Evolutionary conservation across 768 basidiomycete species (phyloP).

Genomic region (Kwoniella botswanensis): DNA sequence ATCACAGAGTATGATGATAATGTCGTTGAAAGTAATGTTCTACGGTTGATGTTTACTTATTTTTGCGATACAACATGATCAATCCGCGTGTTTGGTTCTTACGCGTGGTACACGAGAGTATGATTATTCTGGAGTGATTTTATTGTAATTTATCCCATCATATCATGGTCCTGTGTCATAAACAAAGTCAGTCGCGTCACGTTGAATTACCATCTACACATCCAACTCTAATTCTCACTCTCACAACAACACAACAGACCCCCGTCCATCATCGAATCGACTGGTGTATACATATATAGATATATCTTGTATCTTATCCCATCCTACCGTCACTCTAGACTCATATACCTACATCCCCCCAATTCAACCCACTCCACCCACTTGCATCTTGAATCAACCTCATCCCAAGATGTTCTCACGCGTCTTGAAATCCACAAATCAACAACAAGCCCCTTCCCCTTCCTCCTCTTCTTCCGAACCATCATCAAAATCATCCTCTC

Average conservation of each 20-base stretch:
- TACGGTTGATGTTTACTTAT: background rate
- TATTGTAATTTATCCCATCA: constrained; percentile 17
- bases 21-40: background rate
- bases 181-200: constrained; percentile 28
- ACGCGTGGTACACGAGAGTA: background rate
- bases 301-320: background rate
- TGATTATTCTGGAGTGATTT: background rate
- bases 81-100: constrained; percentile 1
- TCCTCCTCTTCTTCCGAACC: constrained; percentile 27
- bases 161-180: background rate
- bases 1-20: background rate
- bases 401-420: constrained; percentile 54
- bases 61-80: background rate
- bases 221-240: constrained; percentile 14
- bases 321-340: background rate
- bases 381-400: background rate
- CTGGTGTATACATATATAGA: background rate
- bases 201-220: constrained; percentile 16
- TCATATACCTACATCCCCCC: background rate
- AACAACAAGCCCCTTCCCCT: constrained; percentile 37
- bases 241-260: constrained; percentile 12
- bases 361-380: background rate
- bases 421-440: constrained; percentile 50
- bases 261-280: background rate
- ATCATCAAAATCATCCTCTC: constrained; percentile 43